phyloP scores from a whole-genome alignment of 192 early-diverging fungal genomes.

The Coemansia sp. region DNA sequence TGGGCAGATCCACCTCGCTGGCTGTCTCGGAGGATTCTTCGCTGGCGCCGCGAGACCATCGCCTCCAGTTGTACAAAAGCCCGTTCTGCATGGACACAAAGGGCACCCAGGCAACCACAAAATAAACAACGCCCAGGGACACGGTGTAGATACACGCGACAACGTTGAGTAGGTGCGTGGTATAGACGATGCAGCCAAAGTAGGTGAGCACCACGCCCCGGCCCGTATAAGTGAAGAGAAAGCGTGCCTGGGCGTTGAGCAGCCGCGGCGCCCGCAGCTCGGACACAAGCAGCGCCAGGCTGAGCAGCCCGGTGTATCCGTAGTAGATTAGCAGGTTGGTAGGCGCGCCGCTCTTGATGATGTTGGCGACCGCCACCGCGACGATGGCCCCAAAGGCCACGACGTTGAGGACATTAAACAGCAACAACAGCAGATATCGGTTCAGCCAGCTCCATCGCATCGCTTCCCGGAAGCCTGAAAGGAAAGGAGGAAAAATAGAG shows the following conservation, averaged over 20 bases:
- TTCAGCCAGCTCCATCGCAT: conserved; percentile 44
- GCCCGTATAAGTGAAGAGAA: conserved; percentile 53
- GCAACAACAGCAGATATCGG: conserved; percentile 39
- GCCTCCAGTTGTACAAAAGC: conserved; percentile 38
- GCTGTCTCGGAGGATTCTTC: background rate
- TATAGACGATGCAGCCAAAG: conserved; percentile 55
- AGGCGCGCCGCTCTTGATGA: conserved; percentile 30
- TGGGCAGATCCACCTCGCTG: background rate
- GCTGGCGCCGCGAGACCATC: conserved; percentile 23
- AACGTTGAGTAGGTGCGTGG: conserved; percentile 40
- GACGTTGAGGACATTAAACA: conserved; percentile 45
- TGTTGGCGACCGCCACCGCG: conserved; percentile 36
- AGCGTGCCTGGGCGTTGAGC: conserved; percentile 47
- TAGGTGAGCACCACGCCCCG: conserved; percentile 55
- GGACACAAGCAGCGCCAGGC: conserved; percentile 45
- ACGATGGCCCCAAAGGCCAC: conserved; percentile 37
- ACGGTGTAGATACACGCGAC: conserved; percentile 47
- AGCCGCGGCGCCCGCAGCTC: conserved; percentile 45
- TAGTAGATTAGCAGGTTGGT: conserved; percentile 51
- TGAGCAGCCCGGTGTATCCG: conserved; percentile 44
- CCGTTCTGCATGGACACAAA: conserved; percentile 39
- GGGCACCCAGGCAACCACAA: conserved; percentile 51
- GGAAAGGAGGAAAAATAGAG: background rate
- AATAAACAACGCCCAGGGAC: conserved; percentile 48
- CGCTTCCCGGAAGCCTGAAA: background rate